Conservation (phyloP, 257 asterid genomes). For the Fraxinus quadrangulata region DNA sequence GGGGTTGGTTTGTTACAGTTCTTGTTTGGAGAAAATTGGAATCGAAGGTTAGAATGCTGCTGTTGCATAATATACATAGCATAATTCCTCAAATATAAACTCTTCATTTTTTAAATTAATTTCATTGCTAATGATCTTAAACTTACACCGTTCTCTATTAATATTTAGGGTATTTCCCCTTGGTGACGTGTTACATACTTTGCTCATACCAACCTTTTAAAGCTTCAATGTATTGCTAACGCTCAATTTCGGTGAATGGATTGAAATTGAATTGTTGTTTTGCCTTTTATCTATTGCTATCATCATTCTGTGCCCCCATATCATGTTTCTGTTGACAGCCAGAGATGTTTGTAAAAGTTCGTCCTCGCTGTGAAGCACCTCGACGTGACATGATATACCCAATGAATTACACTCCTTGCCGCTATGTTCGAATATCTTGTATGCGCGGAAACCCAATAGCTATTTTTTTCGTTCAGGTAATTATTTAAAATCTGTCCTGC, state of each 20-base stretch:
- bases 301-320: constrained; percentile 20
- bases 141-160: constrained; percentile 13
- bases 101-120: constrained; percentile 9
- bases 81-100: constrained; percentile 12
- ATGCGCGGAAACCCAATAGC: constrained; percentile 98
- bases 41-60: not conserved
- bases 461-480: constrained; percentile 89
- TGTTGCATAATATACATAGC: constrained; percentile 1
- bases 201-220: constrained; percentile 11
- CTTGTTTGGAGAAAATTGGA: not conserved
- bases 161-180: not conserved
- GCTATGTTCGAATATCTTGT: constrained; percentile 92
- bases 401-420: constrained; percentile 86
- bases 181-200: constrained; percentile 16
- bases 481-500: constrained; percentile 13
- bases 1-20: too few species aligned
- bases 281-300: constrained; percentile 21
- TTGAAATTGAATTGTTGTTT: constrained; percentile 10
- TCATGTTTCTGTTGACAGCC: constrained; percentile 62
- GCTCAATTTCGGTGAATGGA: constrained; percentile 12
- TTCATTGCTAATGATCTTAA: constrained; percentile 16
- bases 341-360: constrained; percentile 86
- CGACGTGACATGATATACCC: constrained; percentile 91
- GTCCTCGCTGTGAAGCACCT: constrained; percentile 98
- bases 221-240: constrained; percentile 2